These are phyloP conservation scores for Penicillium angulare DNA, from an alignment of 495 filamentous ascomycete genomes.

Conservation along the genomic window DNA sequence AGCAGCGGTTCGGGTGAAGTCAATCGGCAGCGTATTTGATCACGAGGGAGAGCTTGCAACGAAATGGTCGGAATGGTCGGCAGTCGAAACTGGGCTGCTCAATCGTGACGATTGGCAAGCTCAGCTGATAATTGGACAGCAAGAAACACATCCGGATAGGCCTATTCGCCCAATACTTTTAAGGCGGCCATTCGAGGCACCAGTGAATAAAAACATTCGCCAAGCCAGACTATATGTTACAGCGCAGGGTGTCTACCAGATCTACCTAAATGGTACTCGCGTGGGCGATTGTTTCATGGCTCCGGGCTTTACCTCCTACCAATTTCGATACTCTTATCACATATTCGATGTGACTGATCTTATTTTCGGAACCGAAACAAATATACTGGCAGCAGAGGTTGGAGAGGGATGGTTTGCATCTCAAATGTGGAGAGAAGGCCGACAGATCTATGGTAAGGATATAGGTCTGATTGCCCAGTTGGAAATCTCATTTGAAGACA, in stretches of 20 bases:
- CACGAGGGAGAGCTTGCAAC: neutral
- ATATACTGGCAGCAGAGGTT: slow-evolving; percentile 45
- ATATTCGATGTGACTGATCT: slow-evolving; percentile 47
- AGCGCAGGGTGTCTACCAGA: slow-evolving; percentile 7
- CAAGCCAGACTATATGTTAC: slow-evolving; percentile 11
- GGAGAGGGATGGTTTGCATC: slow-evolving; percentile 55
- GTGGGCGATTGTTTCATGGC: slow-evolving; percentile 14
- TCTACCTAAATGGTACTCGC: slow-evolving; percentile 7
- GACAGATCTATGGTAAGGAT: slow-evolving; percentile 39
- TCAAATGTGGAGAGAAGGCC: slow-evolving; percentile 32
- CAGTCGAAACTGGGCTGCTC: slow-evolving; percentile 11
- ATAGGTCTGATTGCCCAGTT: slow-evolving; percentile 42
- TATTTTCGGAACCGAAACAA: slow-evolving; percentile 26
- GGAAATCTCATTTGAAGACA: slow-evolving; percentile 23
- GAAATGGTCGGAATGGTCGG: slow-evolving; percentile 9
- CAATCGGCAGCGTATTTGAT: neutral
- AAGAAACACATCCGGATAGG: neutral
- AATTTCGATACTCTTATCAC: slow-evolving; percentile 33
- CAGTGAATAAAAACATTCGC: neutral
- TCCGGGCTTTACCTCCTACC: slow-evolving; percentile 43
- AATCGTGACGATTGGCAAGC: slow-evolving; percentile 7
- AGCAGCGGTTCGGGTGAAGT: slow-evolving; percentile 2
- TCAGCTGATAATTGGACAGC: slow-evolving; percentile 4
- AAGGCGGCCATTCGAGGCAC: neutral
- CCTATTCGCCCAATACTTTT: slow-evolving; percentile 7